These are phyloP conservation scores for Puccinia horiana DNA, from an alignment of 1,284 basidiomycete genomes.

Conservation along the genomic window DNA sequence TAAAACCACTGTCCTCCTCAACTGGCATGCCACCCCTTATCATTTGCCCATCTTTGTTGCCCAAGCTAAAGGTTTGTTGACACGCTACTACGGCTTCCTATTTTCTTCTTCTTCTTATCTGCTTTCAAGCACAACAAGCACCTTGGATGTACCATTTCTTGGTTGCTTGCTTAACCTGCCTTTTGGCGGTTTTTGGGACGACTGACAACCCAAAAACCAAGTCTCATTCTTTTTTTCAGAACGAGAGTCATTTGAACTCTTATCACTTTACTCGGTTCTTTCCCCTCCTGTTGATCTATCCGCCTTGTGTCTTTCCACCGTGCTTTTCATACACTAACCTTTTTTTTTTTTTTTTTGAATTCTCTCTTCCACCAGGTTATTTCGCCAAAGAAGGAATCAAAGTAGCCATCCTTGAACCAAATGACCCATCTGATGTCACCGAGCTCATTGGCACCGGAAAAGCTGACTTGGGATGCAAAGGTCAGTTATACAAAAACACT, in stretches of 20 bases:
- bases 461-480: slow-evolving; percentile 59
- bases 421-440: slow-evolving; percentile 60
- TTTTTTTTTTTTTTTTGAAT: not conserved
- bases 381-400: slow-evolving; percentile 59
- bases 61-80: slow-evolving; percentile 55
- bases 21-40: slow-evolving; percentile 59
- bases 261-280: slow-evolving; percentile 55
- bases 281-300: slow-evolving; percentile 46
- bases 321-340: not conserved
- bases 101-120: not conserved
- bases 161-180: not conserved
- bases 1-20: slow-evolving; percentile 46
- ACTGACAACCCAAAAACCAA: slow-evolving; percentile 24
- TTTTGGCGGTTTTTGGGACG: not conserved
- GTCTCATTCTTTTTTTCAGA: not conserved
- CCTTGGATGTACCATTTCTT: not conserved
- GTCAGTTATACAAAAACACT: slow-evolving; percentile 32
- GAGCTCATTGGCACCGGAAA: slow-evolving; percentile 59
- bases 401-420: slow-evolving; percentile 59
- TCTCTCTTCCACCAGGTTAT: slow-evolving; percentile 49
- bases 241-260: not conserved
- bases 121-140: not conserved
- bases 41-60: slow-evolving; percentile 60
- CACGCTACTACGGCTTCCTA: not conserved
- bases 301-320: not conserved